Base-by-base conservation (phyloP, 805 yeast genomes). In the Cyberlindnera maritima region DNA sequence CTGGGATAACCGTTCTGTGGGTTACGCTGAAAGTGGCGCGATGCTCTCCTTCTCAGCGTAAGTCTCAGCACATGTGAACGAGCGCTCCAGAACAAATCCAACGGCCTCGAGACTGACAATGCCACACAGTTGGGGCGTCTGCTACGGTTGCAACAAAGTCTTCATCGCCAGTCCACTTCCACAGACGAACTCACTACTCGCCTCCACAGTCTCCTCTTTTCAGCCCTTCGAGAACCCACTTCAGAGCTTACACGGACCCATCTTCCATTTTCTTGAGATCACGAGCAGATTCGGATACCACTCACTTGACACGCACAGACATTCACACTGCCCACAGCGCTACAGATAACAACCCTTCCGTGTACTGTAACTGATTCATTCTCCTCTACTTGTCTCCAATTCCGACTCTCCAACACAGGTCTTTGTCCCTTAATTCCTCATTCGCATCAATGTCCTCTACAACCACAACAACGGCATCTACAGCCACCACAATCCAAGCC, bases 401-500 rank as follows among this genome's bases (percentile, higher is more conserved):
- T 5, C 35, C 4, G 11, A 4, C 14, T 35, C 40, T 9, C 36
- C 19, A 43, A 23, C 26, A 29, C n/a, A n/a, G n/a, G n/a, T n/a
- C n/a, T n/a, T n/a, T n/a, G n/a, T n/a, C n/a, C n/a, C n/a, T n/a
- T n/a, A n/a, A n/a, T n/a, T n/a, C n/a, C n/a, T n/a, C n/a, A n/a
- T n/a, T 19, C 23, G 9, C 25, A 41, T 4, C 21, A 42, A 21
- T 42, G 46, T 36, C 46, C 2, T 36, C 41, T n/a, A 47, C 46
- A 26, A 38, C 46, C 19, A 42, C 50, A 13, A 43, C 42, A 4
- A 47, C 47, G 3, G 33, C 40, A 18, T 35, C 43, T 20, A 5
- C 50, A 13, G 33, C 47, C 28, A 17, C 42, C 36, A 42, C 51
- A 12, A 44, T 44, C 36, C 47, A 42, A 17, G 46, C 47, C 8